Evolutionary conservation across 2,329 filamentous ascomycete genomes (phyloP).

Genomic region (Fusarium sp.): DNA sequence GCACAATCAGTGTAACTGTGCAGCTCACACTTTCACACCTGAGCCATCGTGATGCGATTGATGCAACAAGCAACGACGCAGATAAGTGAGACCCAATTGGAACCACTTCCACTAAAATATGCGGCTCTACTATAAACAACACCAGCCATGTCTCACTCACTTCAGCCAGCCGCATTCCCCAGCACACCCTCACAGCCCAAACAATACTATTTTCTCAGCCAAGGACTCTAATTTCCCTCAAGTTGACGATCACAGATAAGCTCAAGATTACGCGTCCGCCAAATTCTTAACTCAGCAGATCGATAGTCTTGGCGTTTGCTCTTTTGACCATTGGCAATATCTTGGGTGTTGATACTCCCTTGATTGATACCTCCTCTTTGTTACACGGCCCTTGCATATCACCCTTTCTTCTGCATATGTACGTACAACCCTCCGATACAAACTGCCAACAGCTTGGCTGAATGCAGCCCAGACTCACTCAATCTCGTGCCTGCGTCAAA

Average conservation of each 20-base stretch:
- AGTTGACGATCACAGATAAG: slow-evolving; percentile 7
- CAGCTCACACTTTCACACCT: neutral
- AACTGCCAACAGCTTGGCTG: neutral
- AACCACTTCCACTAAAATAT: neutral
- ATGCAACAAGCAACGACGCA: neutral
- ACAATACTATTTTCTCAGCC: neutral
- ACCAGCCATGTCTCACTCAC: slow-evolving; percentile 5
- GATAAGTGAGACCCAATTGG: neutral
- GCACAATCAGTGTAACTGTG: neutral
- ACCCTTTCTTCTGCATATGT: neutral
- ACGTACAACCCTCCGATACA: neutral
- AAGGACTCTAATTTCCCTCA: slow-evolving; percentile 18
- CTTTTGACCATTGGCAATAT: neutral
- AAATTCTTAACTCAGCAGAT: neutral
- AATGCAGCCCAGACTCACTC: neutral
- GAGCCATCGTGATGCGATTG: neutral
- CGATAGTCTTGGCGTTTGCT: neutral
- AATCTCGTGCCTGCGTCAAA: neutral
- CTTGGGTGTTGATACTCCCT: neutral
- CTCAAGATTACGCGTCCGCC: neutral
- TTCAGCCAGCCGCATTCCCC: neutral
- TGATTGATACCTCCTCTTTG: neutral
- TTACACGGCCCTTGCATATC: slow-evolving; percentile 16
- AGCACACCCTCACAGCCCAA: neutral
- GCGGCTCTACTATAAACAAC: slow-evolving; percentile 1